phyloP scores from a whole-genome alignment of 345 rosid genomes.

The Eutrema yunnanense region DNA sequence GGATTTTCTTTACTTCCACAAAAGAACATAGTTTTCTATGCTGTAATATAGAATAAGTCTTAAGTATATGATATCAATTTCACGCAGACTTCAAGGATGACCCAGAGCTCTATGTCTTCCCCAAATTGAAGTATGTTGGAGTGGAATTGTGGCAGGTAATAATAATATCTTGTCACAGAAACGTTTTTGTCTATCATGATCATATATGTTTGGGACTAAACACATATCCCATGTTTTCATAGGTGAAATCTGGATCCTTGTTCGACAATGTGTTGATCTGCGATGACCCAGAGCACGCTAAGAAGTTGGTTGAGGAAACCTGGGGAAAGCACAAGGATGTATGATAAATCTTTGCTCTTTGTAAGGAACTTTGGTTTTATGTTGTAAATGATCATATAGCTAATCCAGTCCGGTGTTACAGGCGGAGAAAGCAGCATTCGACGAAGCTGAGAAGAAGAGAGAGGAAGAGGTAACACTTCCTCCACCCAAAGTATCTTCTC shows the following conservation, averaged over 20 bases:
- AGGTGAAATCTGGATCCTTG: conserved; percentile 96
- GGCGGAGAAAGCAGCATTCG: conserved; percentile 98
- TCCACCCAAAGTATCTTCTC: neutral
- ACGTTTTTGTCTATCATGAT: neutral
- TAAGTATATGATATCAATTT: neutral
- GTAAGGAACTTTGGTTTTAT: neutral
- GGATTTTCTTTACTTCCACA: too few relatives aligned
- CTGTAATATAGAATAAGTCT: neutral
- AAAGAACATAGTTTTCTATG: too few relatives aligned
- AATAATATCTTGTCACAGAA: neutral
- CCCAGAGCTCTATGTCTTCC: conserved; percentile 81
- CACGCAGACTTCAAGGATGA: conserved; percentile 88
- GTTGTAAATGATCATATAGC: conserved; percentile 6
- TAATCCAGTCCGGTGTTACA: conserved; percentile 27
- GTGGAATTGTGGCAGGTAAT: conserved; percentile 96
- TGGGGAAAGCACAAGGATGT: conserved; percentile 97
- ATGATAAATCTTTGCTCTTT: conserved; percentile 18
- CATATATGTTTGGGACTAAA: neutral
- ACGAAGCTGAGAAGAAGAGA: conserved; percentile 78
- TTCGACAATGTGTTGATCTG: conserved; percentile 77
- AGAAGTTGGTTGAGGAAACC: conserved; percentile 82
- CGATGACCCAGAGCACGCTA: conserved; percentile 83
- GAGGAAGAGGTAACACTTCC: conserved; percentile 63
- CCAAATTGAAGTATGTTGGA: conserved; percentile 87
- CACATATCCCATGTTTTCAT: neutral